phyloP scores from a whole-genome alignment of 768 basidiomycete genomes.

The Steccherinum ochraceum region DNA sequence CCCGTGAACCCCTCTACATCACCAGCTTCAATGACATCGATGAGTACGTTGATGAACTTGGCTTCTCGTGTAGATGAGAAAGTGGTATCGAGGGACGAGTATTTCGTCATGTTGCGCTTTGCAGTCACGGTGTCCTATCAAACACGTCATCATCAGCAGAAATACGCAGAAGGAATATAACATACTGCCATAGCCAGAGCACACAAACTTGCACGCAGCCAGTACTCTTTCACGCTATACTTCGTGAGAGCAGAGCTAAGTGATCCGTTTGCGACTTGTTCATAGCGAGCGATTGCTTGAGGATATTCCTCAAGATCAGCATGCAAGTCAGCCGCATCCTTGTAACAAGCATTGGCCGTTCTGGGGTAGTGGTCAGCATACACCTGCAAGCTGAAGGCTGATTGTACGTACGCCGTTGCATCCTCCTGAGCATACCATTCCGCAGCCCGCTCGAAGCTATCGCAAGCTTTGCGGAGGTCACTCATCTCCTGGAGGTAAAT shows the following conservation, averaged over 20 bases:
- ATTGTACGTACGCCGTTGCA: constrained; percentile 86
- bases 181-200: constrained; percentile 82
- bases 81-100: constrained; percentile 74
- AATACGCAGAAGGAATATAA: constrained; percentile 8
- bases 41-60: constrained; percentile 75
- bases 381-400: neutral
- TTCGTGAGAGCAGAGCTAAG: constrained; percentile 83
- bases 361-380: constrained; percentile 42
- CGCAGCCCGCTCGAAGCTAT: constrained; percentile 85
- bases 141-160: neutral
- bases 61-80: constrained; percentile 88
- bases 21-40: constrained; percentile 69
- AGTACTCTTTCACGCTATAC: constrained; percentile 98
- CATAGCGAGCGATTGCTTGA: constrained; percentile 82
- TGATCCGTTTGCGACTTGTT: constrained; percentile 83
- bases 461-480: constrained; percentile 81
- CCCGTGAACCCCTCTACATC: constrained; percentile 72
- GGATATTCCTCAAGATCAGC: constrained; percentile 84
- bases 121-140: constrained; percentile 79
- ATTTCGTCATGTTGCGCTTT: constrained; percentile 70
- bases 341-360: constrained; percentile 92
- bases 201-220: constrained; percentile 83
- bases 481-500: constrained; percentile 81
- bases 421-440: constrained; percentile 99
- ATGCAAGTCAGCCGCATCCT: constrained; percentile 93